A percentile compares a stretch with the other conserved stretches of the same genome.
These are phyloP conservation scores for Debaryomycetaceae sp. DNA, from an alignment of 1,139 yeast genomes.

Conservation along the genomic window DNA sequence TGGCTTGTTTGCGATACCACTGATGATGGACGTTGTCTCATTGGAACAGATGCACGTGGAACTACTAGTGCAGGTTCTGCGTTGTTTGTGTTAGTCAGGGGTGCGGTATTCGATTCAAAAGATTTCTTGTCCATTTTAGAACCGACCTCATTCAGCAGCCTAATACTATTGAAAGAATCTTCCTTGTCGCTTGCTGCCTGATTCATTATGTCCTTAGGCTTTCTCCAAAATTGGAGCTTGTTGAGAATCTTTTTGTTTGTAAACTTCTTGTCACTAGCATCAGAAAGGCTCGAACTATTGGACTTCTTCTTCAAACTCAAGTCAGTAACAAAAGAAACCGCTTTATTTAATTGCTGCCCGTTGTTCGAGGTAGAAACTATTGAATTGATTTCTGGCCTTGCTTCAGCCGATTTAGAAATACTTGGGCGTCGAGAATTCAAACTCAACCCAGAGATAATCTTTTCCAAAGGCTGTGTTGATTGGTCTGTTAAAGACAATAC, in stretches of 20 bases:
- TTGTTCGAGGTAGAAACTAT: not conserved
- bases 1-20: slow-evolving; percentile 63
- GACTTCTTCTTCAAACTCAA: slow-evolving; percentile 37
- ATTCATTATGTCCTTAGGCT: slow-evolving; percentile 9
- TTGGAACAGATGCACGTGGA: not conserved
- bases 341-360: not conserved
- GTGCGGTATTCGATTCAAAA: not conserved
- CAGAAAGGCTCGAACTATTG: slow-evolving; percentile 8
- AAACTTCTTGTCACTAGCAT: not conserved
- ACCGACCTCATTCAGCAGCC: not conserved
- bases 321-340: slow-evolving; percentile 13
- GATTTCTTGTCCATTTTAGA: not conserved
- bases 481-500: slow-evolving; percentile 36
- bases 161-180: not conserved
- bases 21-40: slow-evolving; percentile 56
- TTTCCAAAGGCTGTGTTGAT: slow-evolving; percentile 36
- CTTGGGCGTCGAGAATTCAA: slow-evolving; percentile 22
- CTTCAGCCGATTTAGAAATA: not conserved
- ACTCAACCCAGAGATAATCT: slow-evolving; percentile 39
- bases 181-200: not conserved
- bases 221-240: slow-evolving; percentile 45
- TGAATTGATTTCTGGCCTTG: not conserved
- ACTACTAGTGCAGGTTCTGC: not conserved
- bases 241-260: slow-evolving; percentile 16
- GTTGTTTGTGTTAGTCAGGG: not conserved